Evolutionary conservation across 352 stramenopile genomes (phyloP).

Genomic region (Globisporangium cederbergense): DNA sequence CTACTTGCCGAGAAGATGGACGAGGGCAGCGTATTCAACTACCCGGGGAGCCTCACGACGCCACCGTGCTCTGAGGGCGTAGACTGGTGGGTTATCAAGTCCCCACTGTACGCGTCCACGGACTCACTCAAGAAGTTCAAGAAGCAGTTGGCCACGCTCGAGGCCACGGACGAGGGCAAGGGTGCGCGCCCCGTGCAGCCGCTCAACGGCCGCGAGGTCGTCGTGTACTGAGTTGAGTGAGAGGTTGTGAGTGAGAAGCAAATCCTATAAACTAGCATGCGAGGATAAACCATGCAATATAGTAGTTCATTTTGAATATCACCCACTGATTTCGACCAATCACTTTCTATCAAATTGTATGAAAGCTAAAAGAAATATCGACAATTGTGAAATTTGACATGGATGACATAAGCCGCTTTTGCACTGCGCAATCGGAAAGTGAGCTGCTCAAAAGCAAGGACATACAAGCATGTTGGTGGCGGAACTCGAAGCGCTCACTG

Average conservation of each 20-base stretch:
- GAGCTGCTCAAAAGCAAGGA: background rate
- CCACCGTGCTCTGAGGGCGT: constrained; percentile 48
- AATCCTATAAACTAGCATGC: constrained; percentile 1
- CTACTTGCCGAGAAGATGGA: constrained; percentile 12
- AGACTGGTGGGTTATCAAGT: constrained; percentile 62
- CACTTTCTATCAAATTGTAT: too few relatives aligned
- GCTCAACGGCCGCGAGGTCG: constrained; percentile 15
- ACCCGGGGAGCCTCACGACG: constrained; percentile 63
- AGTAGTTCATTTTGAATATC: background rate
- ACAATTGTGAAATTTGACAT: background rate
- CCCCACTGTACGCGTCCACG: constrained; percentile 3
- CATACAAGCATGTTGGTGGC: constrained; percentile 26
- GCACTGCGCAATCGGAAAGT: constrained; percentile 4
- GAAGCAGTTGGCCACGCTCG: constrained; percentile 16
- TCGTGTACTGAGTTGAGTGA: constrained; percentile 1
- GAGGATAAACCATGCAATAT: background rate
- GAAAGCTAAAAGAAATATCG: too few relatives aligned
- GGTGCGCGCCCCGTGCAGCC: constrained; percentile 14
- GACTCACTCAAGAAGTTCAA: constrained; percentile 15
- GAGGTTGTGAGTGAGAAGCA: background rate
- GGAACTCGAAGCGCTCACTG: constrained; percentile 17
- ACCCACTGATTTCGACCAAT: background rate
- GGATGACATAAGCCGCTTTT: background rate
- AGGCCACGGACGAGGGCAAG: constrained; percentile 16
- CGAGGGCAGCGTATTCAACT: constrained; percentile 50